Percentiles rank a stretch among this genome's conserved stretches.
Evolutionary conservation across 345 rosid genomes (phyloP).

Genomic region (Psidium guajava): DNA sequence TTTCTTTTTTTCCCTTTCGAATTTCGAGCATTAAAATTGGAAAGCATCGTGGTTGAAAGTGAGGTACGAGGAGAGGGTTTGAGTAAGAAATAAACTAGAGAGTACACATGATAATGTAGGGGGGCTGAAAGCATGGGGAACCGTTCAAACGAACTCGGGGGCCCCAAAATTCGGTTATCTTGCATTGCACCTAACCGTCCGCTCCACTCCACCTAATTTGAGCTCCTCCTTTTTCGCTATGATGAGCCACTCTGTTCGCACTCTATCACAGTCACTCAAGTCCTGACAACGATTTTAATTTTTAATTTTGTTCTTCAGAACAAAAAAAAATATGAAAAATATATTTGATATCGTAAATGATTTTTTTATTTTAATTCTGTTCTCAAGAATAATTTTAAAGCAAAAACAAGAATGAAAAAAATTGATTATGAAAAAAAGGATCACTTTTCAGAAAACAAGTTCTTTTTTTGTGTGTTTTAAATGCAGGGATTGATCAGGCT

Average conservation of each 20-base stretch:
- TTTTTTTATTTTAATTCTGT: no score
- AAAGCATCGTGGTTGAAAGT: background rate
- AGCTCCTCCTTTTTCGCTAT: background rate
- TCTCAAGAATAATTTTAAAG: no score
- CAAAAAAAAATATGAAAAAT: no score
- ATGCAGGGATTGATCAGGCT: no score
- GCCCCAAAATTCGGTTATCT: background rate
- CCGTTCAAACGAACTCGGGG: background rate
- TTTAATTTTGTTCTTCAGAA: accelerated
- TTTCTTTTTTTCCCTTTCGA: background rate
- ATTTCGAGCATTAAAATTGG: background rate
- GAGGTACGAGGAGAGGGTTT: background rate
- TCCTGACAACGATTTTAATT: no score
- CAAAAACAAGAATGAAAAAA: no score
- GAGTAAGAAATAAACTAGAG: background rate
- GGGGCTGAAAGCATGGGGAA: background rate
- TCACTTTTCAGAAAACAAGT: no score
- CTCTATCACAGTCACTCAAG: no score
- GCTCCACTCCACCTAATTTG: background rate
- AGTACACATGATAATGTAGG: background rate
- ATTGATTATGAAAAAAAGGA: no score
- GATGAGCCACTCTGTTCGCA: no score
- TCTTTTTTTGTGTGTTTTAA: no score
- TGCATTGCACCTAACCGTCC: background rate
- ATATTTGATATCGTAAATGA: no score